Conservation (phyloP, 768 basidiomycete genomes). For the Favolaschia claudopus region DNA sequence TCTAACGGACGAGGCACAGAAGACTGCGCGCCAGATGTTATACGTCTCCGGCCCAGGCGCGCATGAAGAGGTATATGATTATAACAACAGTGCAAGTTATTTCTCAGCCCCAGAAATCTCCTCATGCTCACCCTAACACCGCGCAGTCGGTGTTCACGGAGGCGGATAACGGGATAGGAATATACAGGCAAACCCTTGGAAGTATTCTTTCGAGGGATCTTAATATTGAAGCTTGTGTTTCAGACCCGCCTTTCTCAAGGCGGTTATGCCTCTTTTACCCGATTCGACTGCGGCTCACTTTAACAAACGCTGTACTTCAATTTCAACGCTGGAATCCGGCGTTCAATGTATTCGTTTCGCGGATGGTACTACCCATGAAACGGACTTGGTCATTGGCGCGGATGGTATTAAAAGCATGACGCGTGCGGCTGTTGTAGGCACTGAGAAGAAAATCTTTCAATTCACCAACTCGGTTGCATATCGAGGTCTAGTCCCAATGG, state of each 20-base stretch:
- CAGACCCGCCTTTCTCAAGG: slow-evolving; percentile 60
- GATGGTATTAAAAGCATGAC: slow-evolving; percentile 61
- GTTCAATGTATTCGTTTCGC: slow-evolving; percentile 50
- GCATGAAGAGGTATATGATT: slow-evolving; percentile 53
- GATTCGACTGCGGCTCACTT: slow-evolving; percentile 54
- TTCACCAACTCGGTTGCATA: slow-evolving; percentile 59
- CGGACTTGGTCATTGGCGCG: slow-evolving; percentile 59
- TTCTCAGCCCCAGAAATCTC: background rate
- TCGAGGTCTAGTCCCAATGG: slow-evolving; percentile 53
- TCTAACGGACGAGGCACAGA: slow-evolving; percentile 41
- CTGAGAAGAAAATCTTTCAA: slow-evolving; percentile 33
- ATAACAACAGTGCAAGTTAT: slow-evolving; percentile 39
- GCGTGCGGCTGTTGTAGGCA: slow-evolving; percentile 47
- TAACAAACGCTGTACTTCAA: slow-evolving; percentile 54
- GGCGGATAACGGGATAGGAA: slow-evolving; percentile 49
- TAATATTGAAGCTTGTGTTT: background rate
- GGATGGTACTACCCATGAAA: slow-evolving; percentile 54
- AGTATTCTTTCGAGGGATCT: background rate
- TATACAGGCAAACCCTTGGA: slow-evolving; percentile 48
- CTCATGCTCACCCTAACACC: slow-evolving; percentile 1
- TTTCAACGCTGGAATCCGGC: slow-evolving; percentile 37
- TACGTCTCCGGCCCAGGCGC: slow-evolving; percentile 51
- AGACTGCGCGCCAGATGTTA: slow-evolving; percentile 42
- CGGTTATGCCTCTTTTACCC: slow-evolving; percentile 47
- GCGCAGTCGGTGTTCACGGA: slow-evolving; percentile 39